phyloP scores from a whole-genome alignment of 2,329 filamentous ascomycete species.

The Curvularia spicifera region DNA sequence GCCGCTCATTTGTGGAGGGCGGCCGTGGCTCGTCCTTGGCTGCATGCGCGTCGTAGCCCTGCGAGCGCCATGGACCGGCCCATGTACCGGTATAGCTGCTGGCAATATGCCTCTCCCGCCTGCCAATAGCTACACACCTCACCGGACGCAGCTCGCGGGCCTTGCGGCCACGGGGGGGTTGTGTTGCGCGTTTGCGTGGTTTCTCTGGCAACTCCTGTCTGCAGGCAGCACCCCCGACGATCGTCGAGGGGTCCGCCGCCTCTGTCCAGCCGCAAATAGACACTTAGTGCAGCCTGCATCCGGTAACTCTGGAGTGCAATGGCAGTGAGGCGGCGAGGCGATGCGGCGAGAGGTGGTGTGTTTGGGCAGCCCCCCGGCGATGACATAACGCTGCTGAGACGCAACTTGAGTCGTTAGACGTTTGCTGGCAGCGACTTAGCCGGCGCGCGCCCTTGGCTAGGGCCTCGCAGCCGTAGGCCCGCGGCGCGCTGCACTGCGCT shows the following conservation, averaged over 20 bases:
- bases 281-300: neutral
- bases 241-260: slow-evolving; percentile 13
- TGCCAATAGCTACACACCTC: slow-evolving; percentile 2
- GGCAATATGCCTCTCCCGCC: neutral
- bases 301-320: neutral
- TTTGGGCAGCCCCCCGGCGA: slow-evolving; percentile 5
- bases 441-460: slow-evolving; percentile 21
- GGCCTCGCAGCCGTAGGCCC: slow-evolving; percentile 8
- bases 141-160: slow-evolving; percentile 3
- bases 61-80: slow-evolving; percentile 6
- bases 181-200: neutral
- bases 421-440: slow-evolving; percentile 32
- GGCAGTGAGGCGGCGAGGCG: neutral
- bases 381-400: slow-evolving; percentile 30
- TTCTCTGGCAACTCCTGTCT: slow-evolving; percentile 4
- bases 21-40: slow-evolving; percentile 12
- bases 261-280: slow-evolving; percentile 4
- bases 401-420: slow-evolving; percentile 29
- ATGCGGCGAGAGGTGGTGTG: neutral
- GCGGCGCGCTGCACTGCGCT: slow-evolving; percentile 28
- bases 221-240: neutral
- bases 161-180: too few species aligned
- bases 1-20: slow-evolving; percentile 10
- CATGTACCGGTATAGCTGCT: neutral
- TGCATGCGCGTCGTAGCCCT: slow-evolving; percentile 19